Base-by-base conservation (phyloP, 352 stramenopile genomes). In the Globisporangium acanthophoron region DNA sequence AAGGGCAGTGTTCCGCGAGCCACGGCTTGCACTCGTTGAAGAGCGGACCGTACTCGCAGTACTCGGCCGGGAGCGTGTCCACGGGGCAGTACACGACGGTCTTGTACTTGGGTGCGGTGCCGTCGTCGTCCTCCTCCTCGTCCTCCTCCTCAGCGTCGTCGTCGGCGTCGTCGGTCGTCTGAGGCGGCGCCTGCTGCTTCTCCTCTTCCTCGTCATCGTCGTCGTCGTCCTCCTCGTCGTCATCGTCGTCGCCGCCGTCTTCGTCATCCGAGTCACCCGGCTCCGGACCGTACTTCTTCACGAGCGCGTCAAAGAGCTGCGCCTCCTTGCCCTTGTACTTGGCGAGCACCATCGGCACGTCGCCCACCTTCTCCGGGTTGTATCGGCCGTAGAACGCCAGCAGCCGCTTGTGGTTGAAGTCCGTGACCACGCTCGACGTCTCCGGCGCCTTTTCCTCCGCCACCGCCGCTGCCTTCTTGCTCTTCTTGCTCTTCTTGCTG, bases 1-100 rank as follows among this genome's bases (percentile, higher is more conserved):
- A 65, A 13, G 85, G 85, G 59, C 67, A 86, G 67, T 94, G 56
- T 61, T 88, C 85, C 0, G 69, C 80, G 21, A 94, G 64, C 85
- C 85, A 94, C 21, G 77, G 75, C 70, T 92, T 92, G 66, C 76
- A 90, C 63, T 94, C 80, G 51, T 91, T 76, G 64, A 94, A 94
- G 69, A 89, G 79, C 31, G 85, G 78, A 37, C 85, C 82, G 59
- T 92, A 94, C 58, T 94, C 85, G 62, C 85, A 94, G 70, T 92
- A 94, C 70, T 94, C 85, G 31, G 85, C 67, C 54, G 85, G 85
- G 37, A 94, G 69, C 56, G 83, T 86, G 64, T 94, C 84, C 52
- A 94, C 78, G n/a, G 84, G 84, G 52, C 84, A 94, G 67, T 94
- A 94, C 20, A 81, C 47, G n/a, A 94, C 75, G 13, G 64, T 69